Conservation (phyloP, 495 filamentous ascomycete genomes). For the Penicillium dipodomyicola region DNA sequence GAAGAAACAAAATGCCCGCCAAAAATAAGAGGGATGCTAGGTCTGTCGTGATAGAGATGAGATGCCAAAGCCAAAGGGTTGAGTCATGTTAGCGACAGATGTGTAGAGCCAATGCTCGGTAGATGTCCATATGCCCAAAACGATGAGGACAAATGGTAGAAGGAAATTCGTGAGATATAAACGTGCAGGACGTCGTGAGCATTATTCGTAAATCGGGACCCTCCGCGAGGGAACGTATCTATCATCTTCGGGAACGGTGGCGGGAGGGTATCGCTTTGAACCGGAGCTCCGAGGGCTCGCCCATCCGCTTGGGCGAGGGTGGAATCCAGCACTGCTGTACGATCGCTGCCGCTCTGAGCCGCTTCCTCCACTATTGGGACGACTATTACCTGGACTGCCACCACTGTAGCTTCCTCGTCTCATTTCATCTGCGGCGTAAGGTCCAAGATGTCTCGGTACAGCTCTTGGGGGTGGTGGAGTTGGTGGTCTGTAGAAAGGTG, state of each 20-base stretch:
- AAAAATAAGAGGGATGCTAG: background rate
- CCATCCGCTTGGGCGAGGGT: conserved; percentile 12
- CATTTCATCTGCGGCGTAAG: conserved; percentile 17
- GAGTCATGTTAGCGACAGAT: background rate
- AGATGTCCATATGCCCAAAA: background rate
- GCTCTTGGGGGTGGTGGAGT: conserved; percentile 22
- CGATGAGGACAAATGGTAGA: background rate
- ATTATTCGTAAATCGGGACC: conserved; percentile 19
- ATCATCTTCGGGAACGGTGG: conserved; percentile 16
- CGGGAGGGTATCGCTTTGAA: conserved; percentile 24
- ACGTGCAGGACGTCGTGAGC: background rate
- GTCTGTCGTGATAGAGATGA: conserved; percentile 1
- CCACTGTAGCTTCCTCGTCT: conserved; percentile 28
- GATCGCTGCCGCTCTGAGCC: conserved; percentile 29
- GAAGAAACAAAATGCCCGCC: background rate
- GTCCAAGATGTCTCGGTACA: conserved; percentile 23
- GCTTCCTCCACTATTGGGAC: conserved; percentile 27
- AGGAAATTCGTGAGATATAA: background rate
- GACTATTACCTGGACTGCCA: conserved; percentile 22
- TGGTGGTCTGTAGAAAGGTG: conserved; percentile 24
- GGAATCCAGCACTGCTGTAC: conserved; percentile 23
- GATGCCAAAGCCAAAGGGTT: background rate
- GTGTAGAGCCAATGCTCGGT: background rate
- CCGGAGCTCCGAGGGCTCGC: conserved; percentile 20
- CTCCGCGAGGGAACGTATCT: conserved; percentile 19